phyloP scores from a whole-genome alignment of 202 grass and related monocot genomes.

The Saccharum hybrid region DNA sequence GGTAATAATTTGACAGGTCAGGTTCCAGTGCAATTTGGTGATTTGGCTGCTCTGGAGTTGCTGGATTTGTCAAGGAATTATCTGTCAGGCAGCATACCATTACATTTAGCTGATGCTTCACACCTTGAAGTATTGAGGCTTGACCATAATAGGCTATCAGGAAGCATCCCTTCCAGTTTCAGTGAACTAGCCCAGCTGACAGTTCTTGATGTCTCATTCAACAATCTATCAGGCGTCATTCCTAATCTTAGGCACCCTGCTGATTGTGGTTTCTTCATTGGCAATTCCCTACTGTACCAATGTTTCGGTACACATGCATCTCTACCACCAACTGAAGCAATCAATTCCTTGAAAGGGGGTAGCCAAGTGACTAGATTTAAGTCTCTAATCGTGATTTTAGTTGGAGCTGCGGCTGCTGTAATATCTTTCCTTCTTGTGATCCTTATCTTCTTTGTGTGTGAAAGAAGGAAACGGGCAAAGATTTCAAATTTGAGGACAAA shows the following conservation, averaged over 20 bases:
- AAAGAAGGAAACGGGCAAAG: conserved; percentile 57
- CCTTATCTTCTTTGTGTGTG: conserved; percentile 49
- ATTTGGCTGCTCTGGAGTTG: conserved; percentile 51
- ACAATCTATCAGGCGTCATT: conserved; percentile 74
- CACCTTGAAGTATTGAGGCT: conserved; percentile 56
- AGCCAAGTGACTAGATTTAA: conserved; percentile 46
- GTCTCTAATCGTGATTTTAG: conserved; percentile 39
- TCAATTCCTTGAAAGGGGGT: conserved; percentile 7
- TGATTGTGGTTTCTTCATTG: conserved; percentile 57
- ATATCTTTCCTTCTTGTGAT: conserved; percentile 49
- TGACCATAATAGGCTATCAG: conserved; percentile 63
- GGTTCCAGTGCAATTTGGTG: conserved; percentile 45
- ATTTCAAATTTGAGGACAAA: conserved; percentile 53
- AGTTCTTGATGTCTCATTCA: conserved; percentile 62
- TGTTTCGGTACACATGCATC: conserved; percentile 45
- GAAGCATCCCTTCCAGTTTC: conserved; percentile 59
- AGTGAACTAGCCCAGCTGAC: conserved; percentile 43
- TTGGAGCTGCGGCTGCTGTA: conserved; percentile 41
- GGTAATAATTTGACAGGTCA: conserved; percentile 58
- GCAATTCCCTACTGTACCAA: conserved; percentile 55
- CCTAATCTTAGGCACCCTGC: conserved; percentile 50
- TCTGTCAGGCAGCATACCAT: conserved; percentile 50
- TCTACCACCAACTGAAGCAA: conserved; percentile 18
- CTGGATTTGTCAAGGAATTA: conserved; percentile 63
- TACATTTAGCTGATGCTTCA: conserved; percentile 41